Conservation (phyloP, 1,139 yeast species). For the Debaryomyces sp. region DNA sequence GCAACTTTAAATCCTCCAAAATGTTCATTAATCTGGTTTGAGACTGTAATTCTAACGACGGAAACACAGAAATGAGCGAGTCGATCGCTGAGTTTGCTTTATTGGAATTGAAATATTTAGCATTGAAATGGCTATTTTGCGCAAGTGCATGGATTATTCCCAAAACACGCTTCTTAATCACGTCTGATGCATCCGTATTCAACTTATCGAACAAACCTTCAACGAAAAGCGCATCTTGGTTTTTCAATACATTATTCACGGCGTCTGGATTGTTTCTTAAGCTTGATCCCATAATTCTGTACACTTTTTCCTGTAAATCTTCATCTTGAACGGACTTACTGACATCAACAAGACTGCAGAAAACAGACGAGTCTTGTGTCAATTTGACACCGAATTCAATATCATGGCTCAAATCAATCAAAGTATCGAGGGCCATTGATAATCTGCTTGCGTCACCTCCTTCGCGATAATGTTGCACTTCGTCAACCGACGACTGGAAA, state of each 20-base stretch:
- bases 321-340: constrained; percentile 14
- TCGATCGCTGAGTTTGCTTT: constrained; percentile 24
- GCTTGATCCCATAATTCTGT: constrained; percentile 56
- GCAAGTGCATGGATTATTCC: constrained; percentile 51
- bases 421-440: constrained; percentile 40
- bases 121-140: constrained; percentile 31
- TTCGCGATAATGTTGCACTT: constrained; percentile 19
- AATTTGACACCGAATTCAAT: constrained; percentile 58
- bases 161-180: constrained; percentile 48
- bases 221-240: constrained; percentile 17
- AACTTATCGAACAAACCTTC: constrained; percentile 22
- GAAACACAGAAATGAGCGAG: constrained; percentile 29
- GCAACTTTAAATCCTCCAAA: constrained; percentile 39
- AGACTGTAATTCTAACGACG: constrained; percentile 30
- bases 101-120: constrained; percentile 26
- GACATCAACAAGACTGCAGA: constrained; percentile 18
- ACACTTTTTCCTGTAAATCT: constrained; percentile 40
- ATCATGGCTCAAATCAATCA: constrained; percentile 68
- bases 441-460: constrained; percentile 18
- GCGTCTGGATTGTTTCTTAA: constrained; percentile 79
- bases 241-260: constrained; percentile 26
- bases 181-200: constrained; percentile 21
- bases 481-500: constrained; percentile 32
- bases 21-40: constrained; percentile 41
- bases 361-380: constrained; percentile 23